Conservation (phyloP, 2,329 filamentous ascomycete species). For the Onygenales sp. region DNA sequence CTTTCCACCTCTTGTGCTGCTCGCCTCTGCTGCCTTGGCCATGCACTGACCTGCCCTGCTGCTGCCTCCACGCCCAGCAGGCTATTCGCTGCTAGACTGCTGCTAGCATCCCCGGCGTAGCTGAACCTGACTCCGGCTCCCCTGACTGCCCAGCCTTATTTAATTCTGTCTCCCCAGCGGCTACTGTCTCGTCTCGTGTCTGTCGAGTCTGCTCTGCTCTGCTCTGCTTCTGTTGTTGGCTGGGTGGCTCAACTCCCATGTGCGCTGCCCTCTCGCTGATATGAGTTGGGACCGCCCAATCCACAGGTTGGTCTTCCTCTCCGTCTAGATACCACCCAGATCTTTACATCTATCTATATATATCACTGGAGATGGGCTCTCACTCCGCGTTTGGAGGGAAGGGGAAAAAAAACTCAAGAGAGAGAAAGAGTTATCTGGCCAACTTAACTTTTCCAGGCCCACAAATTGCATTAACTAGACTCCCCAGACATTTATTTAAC, state of each 20-base stretch:
- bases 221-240: slow-evolving; percentile 24
- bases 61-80: not conserved
- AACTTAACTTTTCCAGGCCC: not conserved
- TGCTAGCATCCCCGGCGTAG: not conserved
- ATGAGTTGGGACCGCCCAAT: slow-evolving; percentile 39
- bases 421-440: too few species aligned
- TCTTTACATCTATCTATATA: not conserved
- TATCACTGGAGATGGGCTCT: too few species aligned
- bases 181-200: not conserved
- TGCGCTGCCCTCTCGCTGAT: slow-evolving; percentile 30
- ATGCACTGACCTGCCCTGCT: slow-evolving; percentile 1
- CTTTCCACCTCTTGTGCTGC: not conserved
- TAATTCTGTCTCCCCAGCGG: not conserved
- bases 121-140: not conserved
- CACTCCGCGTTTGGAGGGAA: too few species aligned
- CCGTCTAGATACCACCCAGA: slow-evolving; percentile 3
- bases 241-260: slow-evolving; percentile 25
- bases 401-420: too few species aligned
- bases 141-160: not conserved
- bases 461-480: not conserved
- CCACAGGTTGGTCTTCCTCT: slow-evolving; percentile 35
- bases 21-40: not conserved
- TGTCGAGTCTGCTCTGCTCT: slow-evolving; percentile 12
- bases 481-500: not conserved
- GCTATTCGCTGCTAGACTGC: not conserved